Evolutionary conservation across 139 green algal genomes (phyloP).

Genomic region (Volvox reticuliferus): DNA sequence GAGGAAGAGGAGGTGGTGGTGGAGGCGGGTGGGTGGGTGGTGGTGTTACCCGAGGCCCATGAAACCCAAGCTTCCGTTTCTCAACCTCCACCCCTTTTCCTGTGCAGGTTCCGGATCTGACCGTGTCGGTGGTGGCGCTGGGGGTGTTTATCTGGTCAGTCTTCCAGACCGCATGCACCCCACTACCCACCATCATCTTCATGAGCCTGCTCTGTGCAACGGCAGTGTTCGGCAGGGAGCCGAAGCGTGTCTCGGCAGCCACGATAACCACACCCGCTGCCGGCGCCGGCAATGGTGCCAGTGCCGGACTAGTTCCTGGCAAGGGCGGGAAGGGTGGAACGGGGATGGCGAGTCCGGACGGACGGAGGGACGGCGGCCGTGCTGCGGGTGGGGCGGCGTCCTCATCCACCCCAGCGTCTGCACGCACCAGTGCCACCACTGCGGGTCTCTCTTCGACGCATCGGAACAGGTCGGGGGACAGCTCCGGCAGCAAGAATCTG

Average conservation of each 20-base stretch:
- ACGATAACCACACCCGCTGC: neutral
- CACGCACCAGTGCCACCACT: too few relatives aligned
- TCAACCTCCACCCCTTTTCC: neutral
- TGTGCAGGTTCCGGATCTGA: constrained; percentile 22
- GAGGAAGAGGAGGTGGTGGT: neutral
- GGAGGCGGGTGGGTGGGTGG: too few relatives aligned
- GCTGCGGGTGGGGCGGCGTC: too few relatives aligned
- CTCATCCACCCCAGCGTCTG: too few relatives aligned
- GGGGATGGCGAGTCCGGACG: too few relatives aligned
- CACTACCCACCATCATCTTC: constrained; percentile 23
- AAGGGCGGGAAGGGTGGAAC: too few relatives aligned
- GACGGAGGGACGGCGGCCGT: too few relatives aligned
- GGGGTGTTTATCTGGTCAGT: neutral
- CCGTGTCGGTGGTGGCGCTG: constrained; percentile 23
- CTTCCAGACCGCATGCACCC: constrained; percentile 12
- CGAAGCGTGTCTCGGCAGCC: neutral
- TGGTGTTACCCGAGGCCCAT: too few relatives aligned
- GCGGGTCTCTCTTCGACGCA: too few relatives aligned
- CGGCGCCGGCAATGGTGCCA: neutral
- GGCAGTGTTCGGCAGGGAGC: constrained; percentile 3
- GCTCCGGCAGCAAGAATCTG: too few relatives aligned
- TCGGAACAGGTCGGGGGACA: too few relatives aligned
- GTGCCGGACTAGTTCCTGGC: too few relatives aligned
- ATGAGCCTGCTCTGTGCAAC: constrained; percentile 15
- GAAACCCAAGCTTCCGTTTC: neutral